Conservation (phyloP, 2,329 filamentous ascomycete species). For the Ceratocystiopsis sp. region DNA sequence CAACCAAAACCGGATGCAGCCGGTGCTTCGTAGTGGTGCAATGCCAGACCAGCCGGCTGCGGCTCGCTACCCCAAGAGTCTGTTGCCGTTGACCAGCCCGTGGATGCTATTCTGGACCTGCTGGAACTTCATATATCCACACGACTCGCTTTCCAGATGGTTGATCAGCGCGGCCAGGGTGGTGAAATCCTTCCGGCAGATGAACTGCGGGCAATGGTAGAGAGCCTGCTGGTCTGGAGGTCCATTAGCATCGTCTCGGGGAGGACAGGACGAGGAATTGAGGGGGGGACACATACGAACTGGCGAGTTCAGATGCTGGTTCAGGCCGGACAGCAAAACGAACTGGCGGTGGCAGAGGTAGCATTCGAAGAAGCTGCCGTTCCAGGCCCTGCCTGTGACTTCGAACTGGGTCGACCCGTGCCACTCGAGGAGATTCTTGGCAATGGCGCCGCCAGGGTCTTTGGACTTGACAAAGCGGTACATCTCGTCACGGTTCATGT, state of each 20-base stretch:
- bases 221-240: slow-evolving; percentile 17
- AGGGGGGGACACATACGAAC: slow-evolving; percentile 22
- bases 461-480: slow-evolving; percentile 25
- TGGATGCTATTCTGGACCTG: slow-evolving; percentile 16
- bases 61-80: background rate
- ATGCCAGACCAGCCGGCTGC: too few species aligned
- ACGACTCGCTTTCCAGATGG: slow-evolving; percentile 27
- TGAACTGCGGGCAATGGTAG: slow-evolving; percentile 23
- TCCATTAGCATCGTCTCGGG: too few species aligned
- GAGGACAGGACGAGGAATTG: too few species aligned
- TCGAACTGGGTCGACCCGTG: slow-evolving; percentile 17
- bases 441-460: slow-evolving; percentile 31
- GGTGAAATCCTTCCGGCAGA: slow-evolving; percentile 21
- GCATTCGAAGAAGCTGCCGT: slow-evolving; percentile 30
- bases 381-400: slow-evolving; percentile 25
- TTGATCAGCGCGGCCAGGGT: slow-evolving; percentile 23
- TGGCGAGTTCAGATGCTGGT: slow-evolving; percentile 36
- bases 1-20: too few species aligned
- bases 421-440: slow-evolving; percentile 33
- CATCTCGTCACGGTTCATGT: slow-evolving; percentile 30
- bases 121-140: slow-evolving; percentile 21
- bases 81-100: slow-evolving; percentile 9
- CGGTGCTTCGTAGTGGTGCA: too few species aligned
- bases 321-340: slow-evolving; percentile 17
- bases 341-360: slow-evolving; percentile 35